Evolutionary conservation across 306 rosid species (phyloP).

Genomic region (Macrotyloma uniflorum): DNA sequence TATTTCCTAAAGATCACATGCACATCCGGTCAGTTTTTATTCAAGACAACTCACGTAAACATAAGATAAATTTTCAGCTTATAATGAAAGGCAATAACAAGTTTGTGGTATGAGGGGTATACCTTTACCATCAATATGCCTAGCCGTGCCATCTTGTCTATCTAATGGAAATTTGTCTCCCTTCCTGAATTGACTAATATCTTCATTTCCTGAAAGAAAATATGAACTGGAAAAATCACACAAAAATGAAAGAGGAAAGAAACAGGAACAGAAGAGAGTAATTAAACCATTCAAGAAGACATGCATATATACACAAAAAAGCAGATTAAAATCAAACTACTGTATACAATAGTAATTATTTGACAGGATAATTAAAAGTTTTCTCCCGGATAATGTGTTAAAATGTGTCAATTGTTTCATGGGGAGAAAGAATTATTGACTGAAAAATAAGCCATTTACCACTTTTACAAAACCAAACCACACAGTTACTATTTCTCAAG

Average conservation of each 20-base stretch:
- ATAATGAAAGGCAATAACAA: constrained; percentile 24
- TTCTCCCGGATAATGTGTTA: background rate
- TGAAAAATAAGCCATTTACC: constrained; percentile 18
- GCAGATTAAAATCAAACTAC: background rate
- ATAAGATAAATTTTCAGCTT: constrained; percentile 17
- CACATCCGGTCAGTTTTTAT: constrained; percentile 2
- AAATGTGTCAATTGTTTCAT: background rate
- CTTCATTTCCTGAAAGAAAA: constrained; percentile 56
- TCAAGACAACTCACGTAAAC: constrained; percentile 2
- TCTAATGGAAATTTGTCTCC: constrained; percentile 54
- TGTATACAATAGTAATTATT: background rate
- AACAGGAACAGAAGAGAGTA: background rate
- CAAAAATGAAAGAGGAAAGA: background rate
- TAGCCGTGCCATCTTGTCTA: constrained; percentile 49
- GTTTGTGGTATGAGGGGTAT: background rate
- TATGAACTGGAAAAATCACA: constrained; percentile 36
- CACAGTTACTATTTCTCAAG: background rate
- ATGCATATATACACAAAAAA: background rate
- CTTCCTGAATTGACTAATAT: constrained; percentile 45
- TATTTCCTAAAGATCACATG: constrained; percentile 54
- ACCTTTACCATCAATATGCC: constrained; percentile 57
- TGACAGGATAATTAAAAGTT: background rate
- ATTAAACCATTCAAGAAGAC: constrained; percentile 19
- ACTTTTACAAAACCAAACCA: constrained; percentile 19
- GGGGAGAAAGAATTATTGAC: background rate